Evolutionary conservation across 257 asterid species (phyloP).

Genomic region (Nicotiana tabacum): DNA sequence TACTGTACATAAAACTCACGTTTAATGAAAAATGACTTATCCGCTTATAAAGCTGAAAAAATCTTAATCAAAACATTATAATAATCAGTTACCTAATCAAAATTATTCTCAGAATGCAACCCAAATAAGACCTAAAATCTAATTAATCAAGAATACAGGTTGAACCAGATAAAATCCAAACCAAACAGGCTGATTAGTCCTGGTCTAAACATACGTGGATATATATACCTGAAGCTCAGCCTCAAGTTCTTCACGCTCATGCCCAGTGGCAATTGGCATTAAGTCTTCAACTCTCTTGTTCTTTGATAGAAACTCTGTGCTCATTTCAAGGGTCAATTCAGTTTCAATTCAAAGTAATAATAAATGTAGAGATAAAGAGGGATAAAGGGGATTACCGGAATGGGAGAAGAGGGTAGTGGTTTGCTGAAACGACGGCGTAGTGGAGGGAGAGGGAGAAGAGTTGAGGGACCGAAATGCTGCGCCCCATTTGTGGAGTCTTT

Average conservation of each 20-base stretch:
- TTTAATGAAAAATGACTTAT: background rate
- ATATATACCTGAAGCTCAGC: slow-evolving; percentile 19
- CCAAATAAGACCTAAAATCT: background rate
- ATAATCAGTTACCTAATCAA: background rate
- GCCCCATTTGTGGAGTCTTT: background rate
- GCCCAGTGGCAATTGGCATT: slow-evolving; percentile 62
- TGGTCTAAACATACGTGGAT: slow-evolving; percentile 23
- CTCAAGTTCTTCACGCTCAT: slow-evolving; percentile 61
- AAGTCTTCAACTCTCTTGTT: slow-evolving; percentile 39
- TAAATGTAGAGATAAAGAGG: background rate
- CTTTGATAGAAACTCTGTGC: background rate
- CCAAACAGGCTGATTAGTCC: background rate
- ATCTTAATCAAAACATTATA: too few species aligned
- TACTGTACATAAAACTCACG: background rate
- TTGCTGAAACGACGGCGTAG: background rate
- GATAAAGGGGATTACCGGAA: background rate
- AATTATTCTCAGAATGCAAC: background rate
- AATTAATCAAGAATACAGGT: too few species aligned
- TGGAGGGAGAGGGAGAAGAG: background rate
- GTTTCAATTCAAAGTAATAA: too few species aligned
- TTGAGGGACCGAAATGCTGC: background rate
- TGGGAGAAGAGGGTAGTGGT: background rate
- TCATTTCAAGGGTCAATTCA: background rate
- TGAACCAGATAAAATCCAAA: too few species aligned
- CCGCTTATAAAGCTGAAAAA: background rate